These are phyloP conservation scores for Aspergillus persii DNA, from an alignment of 2,329 filamentous ascomycete species.

Conservation along the genomic window DNA sequence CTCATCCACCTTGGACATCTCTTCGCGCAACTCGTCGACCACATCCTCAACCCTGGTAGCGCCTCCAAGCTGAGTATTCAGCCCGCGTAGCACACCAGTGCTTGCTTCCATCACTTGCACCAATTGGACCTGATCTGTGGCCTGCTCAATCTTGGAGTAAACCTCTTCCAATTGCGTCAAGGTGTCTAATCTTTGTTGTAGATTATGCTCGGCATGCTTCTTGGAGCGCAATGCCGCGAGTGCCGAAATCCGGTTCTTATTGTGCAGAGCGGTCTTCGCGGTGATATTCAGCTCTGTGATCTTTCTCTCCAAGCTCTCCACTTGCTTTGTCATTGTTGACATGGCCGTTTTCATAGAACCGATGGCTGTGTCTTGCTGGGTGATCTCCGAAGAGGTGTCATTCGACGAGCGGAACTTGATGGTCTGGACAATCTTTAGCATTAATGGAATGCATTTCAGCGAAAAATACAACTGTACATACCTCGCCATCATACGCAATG, in stretches of 20 bases:
- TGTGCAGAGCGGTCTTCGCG: constrained; percentile 68
- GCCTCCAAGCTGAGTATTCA: constrained; percentile 78
- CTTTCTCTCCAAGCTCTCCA: constrained; percentile 61
- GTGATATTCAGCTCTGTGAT: constrained; percentile 50
- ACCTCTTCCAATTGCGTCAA: constrained; percentile 81
- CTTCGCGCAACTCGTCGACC: constrained; percentile 70
- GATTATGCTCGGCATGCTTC: constrained; percentile 73
- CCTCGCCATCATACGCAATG: constrained; percentile 49
- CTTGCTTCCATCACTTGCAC: constrained; percentile 80
- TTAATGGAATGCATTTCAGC: background rate
- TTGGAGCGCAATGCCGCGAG: constrained; percentile 77
- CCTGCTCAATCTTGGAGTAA: constrained; percentile 79
- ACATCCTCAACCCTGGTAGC: constrained; percentile 72
- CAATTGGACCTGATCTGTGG: constrained; percentile 78
- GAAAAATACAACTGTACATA: constrained; percentile 22
- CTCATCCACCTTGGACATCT: constrained; percentile 81
- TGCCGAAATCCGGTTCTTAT: constrained; percentile 72
- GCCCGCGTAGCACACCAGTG: constrained; percentile 64
- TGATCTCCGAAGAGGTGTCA: constrained; percentile 56
- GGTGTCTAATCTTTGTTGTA: constrained; percentile 69
- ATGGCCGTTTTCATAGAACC: constrained; percentile 76
- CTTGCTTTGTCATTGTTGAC: constrained; percentile 61
- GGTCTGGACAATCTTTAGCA: constrained; percentile 47
- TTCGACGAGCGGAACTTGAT: constrained; percentile 68
- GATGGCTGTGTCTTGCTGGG: constrained; percentile 75